These are phyloP conservation scores for Myriosclerotinia scirpicola DNA, from an alignment of 2,329 filamentous ascomycete genomes.

Conservation along the genomic window DNA sequence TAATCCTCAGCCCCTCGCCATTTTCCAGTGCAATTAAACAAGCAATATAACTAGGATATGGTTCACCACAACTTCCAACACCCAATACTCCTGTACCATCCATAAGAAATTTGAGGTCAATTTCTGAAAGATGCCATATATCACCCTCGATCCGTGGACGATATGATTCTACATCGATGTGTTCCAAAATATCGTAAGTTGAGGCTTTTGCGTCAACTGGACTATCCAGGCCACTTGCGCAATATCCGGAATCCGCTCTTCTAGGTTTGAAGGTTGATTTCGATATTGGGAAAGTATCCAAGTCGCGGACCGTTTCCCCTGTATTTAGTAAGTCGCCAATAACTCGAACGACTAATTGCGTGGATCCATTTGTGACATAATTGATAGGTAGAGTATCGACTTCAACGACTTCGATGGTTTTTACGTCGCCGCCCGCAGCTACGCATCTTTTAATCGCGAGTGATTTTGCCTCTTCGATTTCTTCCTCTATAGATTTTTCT, in stretches of 20 bases:
- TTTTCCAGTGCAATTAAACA: conserved; percentile 39
- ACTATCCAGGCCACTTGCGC: conserved; percentile 12
- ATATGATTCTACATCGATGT: conserved; percentile 35
- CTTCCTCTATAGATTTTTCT: conserved; percentile 31
- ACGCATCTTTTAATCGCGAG: conserved; percentile 35
- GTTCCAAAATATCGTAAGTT: conserved; percentile 33
- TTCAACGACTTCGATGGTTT: conserved; percentile 38
- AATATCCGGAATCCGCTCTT: conserved; percentile 15
- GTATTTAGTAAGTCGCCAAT: conserved; percentile 36
- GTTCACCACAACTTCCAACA: conserved; percentile 57
- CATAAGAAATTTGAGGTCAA: conserved; percentile 57
- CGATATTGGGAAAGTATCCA: conserved; percentile 5
- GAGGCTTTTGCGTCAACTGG: conserved; percentile 30
- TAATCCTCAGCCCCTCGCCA: conserved; percentile 34
- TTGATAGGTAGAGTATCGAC: conserved; percentile 37
- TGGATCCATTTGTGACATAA: conserved; percentile 38
- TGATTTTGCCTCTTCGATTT: conserved; percentile 34
- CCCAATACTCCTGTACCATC: conserved; percentile 62
- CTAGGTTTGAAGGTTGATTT: conserved; percentile 6
- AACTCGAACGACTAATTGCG: conserved; percentile 36
- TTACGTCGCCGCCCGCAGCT: conserved; percentile 35
- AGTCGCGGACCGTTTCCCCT: conserved; percentile 26
- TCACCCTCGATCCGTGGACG: conserved; percentile 51
- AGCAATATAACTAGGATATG: conserved; percentile 49
- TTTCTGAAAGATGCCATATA: conserved; percentile 58